Evolutionary conservation across 2,329 filamentous ascomycete genomes (phyloP).

Genomic region (Hypocreales sp.): DNA sequence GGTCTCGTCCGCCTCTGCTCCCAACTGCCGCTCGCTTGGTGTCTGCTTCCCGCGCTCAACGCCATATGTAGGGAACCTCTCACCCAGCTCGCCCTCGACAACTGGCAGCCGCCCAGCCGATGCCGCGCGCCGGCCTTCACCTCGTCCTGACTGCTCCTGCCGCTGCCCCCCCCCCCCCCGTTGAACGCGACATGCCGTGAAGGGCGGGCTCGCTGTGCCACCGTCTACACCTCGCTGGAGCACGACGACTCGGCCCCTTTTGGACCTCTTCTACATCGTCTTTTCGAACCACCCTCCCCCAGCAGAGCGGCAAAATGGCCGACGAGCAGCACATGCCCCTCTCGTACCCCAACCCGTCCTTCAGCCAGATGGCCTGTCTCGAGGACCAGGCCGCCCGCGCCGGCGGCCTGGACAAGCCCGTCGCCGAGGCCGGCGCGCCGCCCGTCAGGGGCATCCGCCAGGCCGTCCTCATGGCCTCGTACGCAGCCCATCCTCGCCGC

Average conservation of each 20-base stretch:
- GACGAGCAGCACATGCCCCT: constrained; percentile 3
- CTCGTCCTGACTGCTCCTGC: no score
- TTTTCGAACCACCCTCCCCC: no score
- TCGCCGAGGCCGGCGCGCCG: not conserved
- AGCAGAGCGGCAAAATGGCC: constrained; percentile 1
- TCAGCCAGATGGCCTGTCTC: constrained; percentile 7
- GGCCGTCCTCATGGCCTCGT: constrained; percentile 20
- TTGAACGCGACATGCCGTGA: no score
- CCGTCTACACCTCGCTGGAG: no score
- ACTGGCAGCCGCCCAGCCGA: not conserved
- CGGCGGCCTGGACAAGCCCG: not conserved
- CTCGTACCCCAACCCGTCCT: constrained; percentile 10
- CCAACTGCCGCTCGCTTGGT: no score
- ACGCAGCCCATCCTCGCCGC: not conserved
- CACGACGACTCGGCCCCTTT: no score
- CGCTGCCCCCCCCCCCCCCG: no score
- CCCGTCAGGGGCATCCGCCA: constrained; percentile 9
- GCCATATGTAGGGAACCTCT: constrained; percentile 1
- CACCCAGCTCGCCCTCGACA: not conserved
- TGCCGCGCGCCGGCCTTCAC: no score
- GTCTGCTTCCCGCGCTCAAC: not conserved
- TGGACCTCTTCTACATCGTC: no score
- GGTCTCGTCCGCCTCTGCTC: not conserved
- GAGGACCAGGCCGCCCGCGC: not conserved
- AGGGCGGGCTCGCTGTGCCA: no score